Base-by-base conservation (phyloP, 805 yeast species). In the Zygotorulaspora florentina region DNA sequence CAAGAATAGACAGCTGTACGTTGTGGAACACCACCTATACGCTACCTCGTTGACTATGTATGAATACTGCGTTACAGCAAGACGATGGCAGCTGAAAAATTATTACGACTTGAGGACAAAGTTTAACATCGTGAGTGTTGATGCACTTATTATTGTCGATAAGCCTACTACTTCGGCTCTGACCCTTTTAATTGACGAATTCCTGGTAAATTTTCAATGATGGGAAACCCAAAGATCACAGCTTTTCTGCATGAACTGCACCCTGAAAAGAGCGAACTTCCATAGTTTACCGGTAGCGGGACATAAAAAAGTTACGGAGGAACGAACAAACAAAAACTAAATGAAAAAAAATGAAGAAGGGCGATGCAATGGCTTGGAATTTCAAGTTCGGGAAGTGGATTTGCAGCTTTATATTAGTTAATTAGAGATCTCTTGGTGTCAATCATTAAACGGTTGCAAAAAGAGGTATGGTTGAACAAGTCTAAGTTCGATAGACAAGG, bases 41-140 rank as follows among this genome's bases (percentile, higher is more conserved):
- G 56, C 53, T 8, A 57, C 59, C 20, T 46, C 46, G 15, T 44
- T 57, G 33, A 52, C 54, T 11, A 40, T 52, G 18, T 57, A 51
- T 39, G 48, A 44, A 23, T 37, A 48, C 39, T 38, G 43, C 15
- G 25, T 37, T 15, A 45, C 42, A 13, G 39, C 43, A 30, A 35
- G 41, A n/a, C 39, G 47, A 40, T 57, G 62, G 62, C 8, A 42
- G 8, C 52, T 47, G 11, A 36, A 51, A 15, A 59, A 59, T 11
- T 57, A 50, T 37, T 39, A 46, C 16, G 62, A 57, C 41, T 42
- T 57, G 27, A 44, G 51, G 17, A 52, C 61, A 12, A 56, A 54
- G 31, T 57, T 47, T 42, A 51, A 51, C 29, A 46, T 57, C 35
- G 41, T 23, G 16, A 48, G 46, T 18, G 53, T 54, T 13, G 20